Evolutionary conservation across 2,329 filamentous ascomycete genomes (phyloP).

Genomic region (Scorias spongiosa): DNA sequence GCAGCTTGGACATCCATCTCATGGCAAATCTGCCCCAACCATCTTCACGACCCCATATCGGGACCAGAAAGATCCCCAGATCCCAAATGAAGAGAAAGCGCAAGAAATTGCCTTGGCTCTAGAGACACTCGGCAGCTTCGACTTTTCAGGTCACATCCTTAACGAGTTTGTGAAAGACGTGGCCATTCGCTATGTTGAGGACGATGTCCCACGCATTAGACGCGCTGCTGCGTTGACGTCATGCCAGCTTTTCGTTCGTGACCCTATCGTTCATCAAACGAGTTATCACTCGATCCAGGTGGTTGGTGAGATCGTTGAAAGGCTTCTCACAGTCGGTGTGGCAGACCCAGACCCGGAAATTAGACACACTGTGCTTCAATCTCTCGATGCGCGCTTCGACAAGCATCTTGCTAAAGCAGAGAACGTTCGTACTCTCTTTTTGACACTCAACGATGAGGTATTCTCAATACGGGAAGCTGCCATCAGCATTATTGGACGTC

Average conservation of each 20-base stretch:
- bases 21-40: conserved; percentile 65
- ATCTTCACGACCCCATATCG: conserved; percentile 53
- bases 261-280: conserved; percentile 95
- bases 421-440: conserved; percentile 88
- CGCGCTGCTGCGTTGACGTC: conserved; percentile 92
- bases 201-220: conserved; percentile 82
- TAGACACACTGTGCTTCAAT: conserved; percentile 70
- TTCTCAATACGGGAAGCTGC: conserved; percentile 88
- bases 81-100: conserved; percentile 58
- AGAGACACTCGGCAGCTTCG: conserved; percentile 93
- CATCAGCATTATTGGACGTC: conserved; percentile 86
- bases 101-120: conserved; percentile 83
- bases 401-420: conserved; percentile 93
- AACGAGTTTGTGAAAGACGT: conserved; percentile 99
- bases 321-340: conserved; percentile 83
- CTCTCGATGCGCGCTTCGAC: conserved; percentile 86
- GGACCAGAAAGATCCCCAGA: conserved; percentile 69
- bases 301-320: conserved; percentile 95
- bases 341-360: conserved; percentile 83
- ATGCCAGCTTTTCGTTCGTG: conserved; percentile 91
- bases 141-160: conserved; percentile 79
- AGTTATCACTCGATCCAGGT: conserved; percentile 95
- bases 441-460: conserved; percentile 87
- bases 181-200: conserved; percentile 94
- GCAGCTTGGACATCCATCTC: conserved; percentile 78